Evolutionary conservation across 495 filamentous ascomycete species (phyloP), one percentile per base, ranked within the genome.

Genomic region (Tuber brumale): DNA sequence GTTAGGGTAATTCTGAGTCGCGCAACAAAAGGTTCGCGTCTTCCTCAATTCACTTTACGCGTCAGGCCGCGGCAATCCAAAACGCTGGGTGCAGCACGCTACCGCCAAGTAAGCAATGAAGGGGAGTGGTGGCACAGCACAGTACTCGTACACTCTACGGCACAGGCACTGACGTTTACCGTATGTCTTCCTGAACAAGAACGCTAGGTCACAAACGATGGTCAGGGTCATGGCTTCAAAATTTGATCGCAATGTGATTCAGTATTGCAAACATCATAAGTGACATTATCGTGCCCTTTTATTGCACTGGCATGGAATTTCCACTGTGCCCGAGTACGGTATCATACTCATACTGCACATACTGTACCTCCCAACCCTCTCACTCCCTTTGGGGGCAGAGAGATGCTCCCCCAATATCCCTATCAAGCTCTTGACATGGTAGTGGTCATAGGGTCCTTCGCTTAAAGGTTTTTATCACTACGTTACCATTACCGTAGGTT

Each of bases 1-100:
- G 37, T 46, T 10, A 73, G 35, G 57, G 57, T 66, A 35, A 66
- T 35, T 35, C 27, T 66, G 57, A 66, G 57, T 66, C 57, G 57
- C 46, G 43, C 9, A 72, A 57, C 69, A 44, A 42, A 42, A 42
- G 69, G 69, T 48, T 75, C 74, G 74, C 69, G 57, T n/a, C 73
- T 41, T 42, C 57, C 42, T 44, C 73, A 39, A 43, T 72, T n/a
- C 45, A 51, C 75, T 77, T 70, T 77, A 48, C 74, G 71, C 71
- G 70, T 46, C 48, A 73, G 37, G 39, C 23, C 51, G n/a, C 41
- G 35, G 48, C 74, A 23, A 70, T 46, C 37, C 14, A 35, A 66
- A 66, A 66, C 57, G 35, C 31, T 6, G 27, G 57, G 57, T 10
- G 57, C 9, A 19, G 57, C 9, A 18, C 3, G 0, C 21, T 18